Conservation (phyloP, 2,329 filamentous ascomycete genomes). For the Dryadomyces quercus-mongolicae region DNA sequence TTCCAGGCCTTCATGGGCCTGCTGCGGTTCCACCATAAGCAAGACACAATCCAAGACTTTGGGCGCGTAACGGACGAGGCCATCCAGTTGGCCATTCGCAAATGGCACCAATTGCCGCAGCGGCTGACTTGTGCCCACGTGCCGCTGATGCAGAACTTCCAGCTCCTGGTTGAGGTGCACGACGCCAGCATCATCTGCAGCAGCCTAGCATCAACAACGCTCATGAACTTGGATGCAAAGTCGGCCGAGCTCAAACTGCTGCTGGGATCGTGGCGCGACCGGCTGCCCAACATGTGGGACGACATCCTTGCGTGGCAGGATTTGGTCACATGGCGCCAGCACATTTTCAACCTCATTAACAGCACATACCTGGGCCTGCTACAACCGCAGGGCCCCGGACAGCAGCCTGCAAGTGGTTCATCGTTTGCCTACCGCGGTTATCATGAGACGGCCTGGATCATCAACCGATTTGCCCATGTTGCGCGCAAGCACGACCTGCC, state of each 20-base stretch:
- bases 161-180: constrained; percentile 92
- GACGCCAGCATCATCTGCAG: constrained; percentile 95
- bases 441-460: constrained; percentile 99
- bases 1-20: constrained; percentile 98
- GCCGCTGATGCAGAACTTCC: constrained; percentile 91
- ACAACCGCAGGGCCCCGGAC: constrained; percentile 49
- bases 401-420: constrained; percentile 69
- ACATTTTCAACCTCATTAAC: constrained; percentile 97
- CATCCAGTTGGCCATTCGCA: constrained; percentile 90
- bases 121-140: constrained; percentile 92
- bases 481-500: constrained; percentile 93
- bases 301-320: constrained; percentile 99
- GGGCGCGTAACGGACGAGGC: constrained; percentile 88
- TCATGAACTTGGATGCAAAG: constrained; percentile 79
- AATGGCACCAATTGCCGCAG: constrained; percentile 96
- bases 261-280: constrained; percentile 87
- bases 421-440: constrained; percentile 96
- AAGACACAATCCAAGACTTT: constrained; percentile 71
- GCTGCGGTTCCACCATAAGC: constrained; percentile 84
- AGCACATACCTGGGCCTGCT: constrained; percentile 79
- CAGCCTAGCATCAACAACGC: constrained; percentile 75
- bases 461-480: constrained; percentile 96
- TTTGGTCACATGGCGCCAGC: constrained; percentile 97
- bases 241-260: constrained; percentile 91
- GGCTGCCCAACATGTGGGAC: constrained; percentile 95